Base-by-base conservation (phyloP, 768 basidiomycete species). In the Galerina sulciceps region DNA sequence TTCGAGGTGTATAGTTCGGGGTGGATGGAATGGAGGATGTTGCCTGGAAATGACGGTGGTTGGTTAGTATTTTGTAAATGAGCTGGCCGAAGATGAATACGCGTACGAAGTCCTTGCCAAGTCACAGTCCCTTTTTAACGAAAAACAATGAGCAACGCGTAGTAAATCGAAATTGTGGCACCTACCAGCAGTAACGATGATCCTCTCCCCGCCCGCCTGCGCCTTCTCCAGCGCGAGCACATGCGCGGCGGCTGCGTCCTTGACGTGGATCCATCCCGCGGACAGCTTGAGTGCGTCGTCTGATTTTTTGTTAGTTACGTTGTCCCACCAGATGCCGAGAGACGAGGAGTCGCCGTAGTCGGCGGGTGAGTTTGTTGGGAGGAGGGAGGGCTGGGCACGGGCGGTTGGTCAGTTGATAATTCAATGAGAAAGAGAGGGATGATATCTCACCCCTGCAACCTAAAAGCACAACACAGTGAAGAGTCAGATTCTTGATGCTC, bases 191-290 rank as follows among this genome's bases (percentile, higher is more conserved):
- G 68, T 70, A 26, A 83, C 58, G 62, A 88, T 78, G 64, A 87
- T 79, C 40, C 87, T 72, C 49, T 87, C 74, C 1, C 83, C 83
- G 4, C 78, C 77, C 0, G 85, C 85, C 9, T 77, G 77, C 4
- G 74, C 72, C 18, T 71, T 79, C 50, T 76, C 73, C 10, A 89
- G 71, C 3, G 85, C 82, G 4, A 70, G 67, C 1, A 78, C 75
- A 63, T 89, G 87, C 0, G 82, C 85, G 14, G 73, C 69, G 0
- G 82, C 85, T 34, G 83, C 66, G 63, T 86, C 83, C 15, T 79
- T 75, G 2, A 83, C 81, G 52, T 84, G 79, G 20, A 81, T 56
- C 74, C 75, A 82, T 34, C 61, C 61, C 1, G 65, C 61, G 5
- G 57, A 31, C 4, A 8, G 15, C 22, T 54, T 46, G 10, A 62